Percentiles rank a stretch among this genome's conserved stretches.
phyloP scores from a whole-genome alignment of 2,329 filamentous ascomycete species.

The Venturia oleaginea region DNA sequence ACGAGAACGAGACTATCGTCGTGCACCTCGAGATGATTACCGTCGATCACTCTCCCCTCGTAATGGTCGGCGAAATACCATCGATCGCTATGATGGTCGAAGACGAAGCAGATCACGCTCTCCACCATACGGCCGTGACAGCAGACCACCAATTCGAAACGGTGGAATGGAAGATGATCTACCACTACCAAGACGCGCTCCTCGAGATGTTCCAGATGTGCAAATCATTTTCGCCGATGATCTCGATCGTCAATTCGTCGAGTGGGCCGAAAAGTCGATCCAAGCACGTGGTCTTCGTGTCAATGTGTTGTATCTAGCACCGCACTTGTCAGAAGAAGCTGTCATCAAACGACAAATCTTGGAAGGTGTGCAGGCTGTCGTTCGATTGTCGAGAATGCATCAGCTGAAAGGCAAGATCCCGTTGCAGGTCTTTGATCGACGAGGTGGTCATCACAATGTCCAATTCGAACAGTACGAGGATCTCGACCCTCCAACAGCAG shows the following conservation, averaged over 20 bases:
- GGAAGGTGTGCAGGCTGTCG: slow-evolving; percentile 80
- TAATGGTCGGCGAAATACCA: slow-evolving; percentile 27
- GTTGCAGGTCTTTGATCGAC: slow-evolving; percentile 78
- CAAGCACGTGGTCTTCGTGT: slow-evolving; percentile 60
- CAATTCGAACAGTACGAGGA: slow-evolving; percentile 80
- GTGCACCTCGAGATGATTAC: slow-evolving; percentile 24
- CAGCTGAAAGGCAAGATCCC: slow-evolving; percentile 66
- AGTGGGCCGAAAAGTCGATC: slow-evolving; percentile 73
- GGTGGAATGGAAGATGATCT: slow-evolving; percentile 38
- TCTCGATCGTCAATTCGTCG: slow-evolving; percentile 64
- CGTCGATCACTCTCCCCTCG: slow-evolving; percentile 26
- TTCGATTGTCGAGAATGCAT: slow-evolving; percentile 62
- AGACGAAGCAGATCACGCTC: slow-evolving; percentile 58
- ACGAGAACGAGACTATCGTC: slow-evolving; percentile 35
- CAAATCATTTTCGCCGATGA: slow-evolving; percentile 78
- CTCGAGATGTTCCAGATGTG: slow-evolving; percentile 74
- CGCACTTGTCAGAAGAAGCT: slow-evolving; percentile 64
- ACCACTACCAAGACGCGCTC: slow-evolving; percentile 63
- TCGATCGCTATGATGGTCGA: slow-evolving; percentile 43
- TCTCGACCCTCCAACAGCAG: slow-evolving; percentile 67
- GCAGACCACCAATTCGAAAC: neutral
- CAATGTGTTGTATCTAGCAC: slow-evolving; percentile 70
- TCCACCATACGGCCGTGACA: slow-evolving; percentile 31
- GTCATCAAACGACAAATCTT: slow-evolving; percentile 79
- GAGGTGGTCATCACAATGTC: slow-evolving; percentile 62